Evolutionary conservation across 2,329 filamentous ascomycete species (phyloP).

Genomic region (Alternaria triticimaculans): DNA sequence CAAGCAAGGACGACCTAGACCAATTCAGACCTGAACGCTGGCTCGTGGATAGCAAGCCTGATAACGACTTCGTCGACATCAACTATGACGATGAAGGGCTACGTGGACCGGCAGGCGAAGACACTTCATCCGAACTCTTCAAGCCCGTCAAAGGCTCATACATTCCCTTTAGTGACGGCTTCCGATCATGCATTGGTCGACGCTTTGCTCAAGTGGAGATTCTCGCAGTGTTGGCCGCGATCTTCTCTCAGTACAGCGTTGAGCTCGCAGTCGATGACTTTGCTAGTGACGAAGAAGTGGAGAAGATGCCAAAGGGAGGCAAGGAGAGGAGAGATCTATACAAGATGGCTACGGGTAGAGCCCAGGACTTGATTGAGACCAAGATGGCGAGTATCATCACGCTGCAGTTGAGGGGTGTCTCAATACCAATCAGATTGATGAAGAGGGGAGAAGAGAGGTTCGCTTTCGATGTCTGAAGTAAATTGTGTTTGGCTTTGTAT

Average conservation of each 20-base stretch:
- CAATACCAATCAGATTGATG: slow-evolving; percentile 72
- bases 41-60: slow-evolving; percentile 55
- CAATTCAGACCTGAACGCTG: slow-evolving; percentile 77
- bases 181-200: slow-evolving; percentile 62
- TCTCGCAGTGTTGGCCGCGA: slow-evolving; percentile 59
- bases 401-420: slow-evolving; percentile 67
- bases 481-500: not conserved
- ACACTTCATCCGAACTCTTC: slow-evolving; percentile 67
- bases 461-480: slow-evolving; percentile 28
- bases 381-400: slow-evolving; percentile 71
- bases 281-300: slow-evolving; percentile 51
- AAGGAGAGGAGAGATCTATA: slow-evolving; percentile 66
- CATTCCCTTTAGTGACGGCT: slow-evolving; percentile 63
- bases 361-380: slow-evolving; percentile 59
- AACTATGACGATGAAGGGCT: slow-evolving; percentile 60
- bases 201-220: slow-evolving; percentile 65
- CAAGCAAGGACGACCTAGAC: slow-evolving; percentile 61
- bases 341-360: slow-evolving; percentile 64
- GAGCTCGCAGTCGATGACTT: slow-evolving; percentile 69
- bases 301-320: slow-evolving; percentile 45
- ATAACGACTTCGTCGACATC: slow-evolving; percentile 44
- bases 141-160: slow-evolving; percentile 58
- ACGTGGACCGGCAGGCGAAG: slow-evolving; percentile 65
- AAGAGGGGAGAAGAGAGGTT: slow-evolving; percentile 75
- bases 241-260: slow-evolving; percentile 66